A percentile compares a stretch with the other conserved stretches of the same genome.
Conservation (phyloP, 331 rosid genomes). For the Malus hybrid region DNA sequence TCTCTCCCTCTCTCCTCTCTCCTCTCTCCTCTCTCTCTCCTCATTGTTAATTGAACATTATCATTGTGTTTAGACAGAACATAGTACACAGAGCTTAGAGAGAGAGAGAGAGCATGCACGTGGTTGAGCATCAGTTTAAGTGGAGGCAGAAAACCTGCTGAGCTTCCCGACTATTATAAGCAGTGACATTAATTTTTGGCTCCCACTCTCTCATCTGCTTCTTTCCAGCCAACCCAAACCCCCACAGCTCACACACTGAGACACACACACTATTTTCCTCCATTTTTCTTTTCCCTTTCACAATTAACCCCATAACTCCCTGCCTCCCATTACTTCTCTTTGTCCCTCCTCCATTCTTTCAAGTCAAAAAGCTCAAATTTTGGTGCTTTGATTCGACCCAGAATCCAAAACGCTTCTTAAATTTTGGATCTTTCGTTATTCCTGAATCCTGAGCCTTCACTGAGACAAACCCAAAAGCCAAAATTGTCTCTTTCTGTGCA, state of each 20-base stretch:
- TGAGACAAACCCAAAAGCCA: slow-evolving; percentile 10
- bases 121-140: slow-evolving; percentile 49
- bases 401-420: not conserved
- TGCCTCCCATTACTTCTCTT: slow-evolving; percentile 32
- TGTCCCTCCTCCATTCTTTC: slow-evolving; percentile 26
- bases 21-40: not conserved
- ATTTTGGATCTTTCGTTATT: slow-evolving; percentile 5
- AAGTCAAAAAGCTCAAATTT: slow-evolving; percentile 27
- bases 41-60: slow-evolving; percentile 28
- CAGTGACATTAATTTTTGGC: slow-evolving; percentile 42
- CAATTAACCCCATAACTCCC: slow-evolving; percentile 21
- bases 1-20: not conserved
- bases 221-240: slow-evolving; percentile 62
- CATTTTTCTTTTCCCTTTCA: slow-evolving; percentile 3
- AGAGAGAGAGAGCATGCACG: slow-evolving; percentile 55
- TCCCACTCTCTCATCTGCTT: slow-evolving; percentile 45
- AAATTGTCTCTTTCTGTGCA: not conserved
- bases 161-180: slow-evolving; percentile 1
- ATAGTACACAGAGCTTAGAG: slow-evolving; percentile 9
- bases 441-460: not conserved
- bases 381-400: slow-evolving; percentile 26
- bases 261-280: slow-evolving; percentile 38
- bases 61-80: slow-evolving; percentile 21
- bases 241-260: not conserved
- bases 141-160: slow-evolving; percentile 44